Conservation (phyloP, 2,329 filamentous ascomycete species). For the Monosporascus sp. region DNA sequence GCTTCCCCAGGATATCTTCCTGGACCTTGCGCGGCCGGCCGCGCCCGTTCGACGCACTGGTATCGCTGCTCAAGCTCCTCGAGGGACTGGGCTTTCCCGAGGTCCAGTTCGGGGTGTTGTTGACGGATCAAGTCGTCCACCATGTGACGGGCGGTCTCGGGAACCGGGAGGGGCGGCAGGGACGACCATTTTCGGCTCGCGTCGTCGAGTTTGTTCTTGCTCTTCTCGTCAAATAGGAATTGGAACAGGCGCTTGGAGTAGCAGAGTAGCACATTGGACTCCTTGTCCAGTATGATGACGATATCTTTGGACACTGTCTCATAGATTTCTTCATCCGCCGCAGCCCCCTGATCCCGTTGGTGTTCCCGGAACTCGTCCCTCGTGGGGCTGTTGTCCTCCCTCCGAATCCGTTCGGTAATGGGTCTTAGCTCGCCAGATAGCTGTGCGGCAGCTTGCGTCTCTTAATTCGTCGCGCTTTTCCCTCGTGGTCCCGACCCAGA, state of each 20-base stretch:
- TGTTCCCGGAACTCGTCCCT: slow-evolving; percentile 5
- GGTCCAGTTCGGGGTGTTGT: slow-evolving; percentile 4
- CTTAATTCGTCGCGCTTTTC: slow-evolving; percentile 3
- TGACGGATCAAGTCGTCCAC: slow-evolving; percentile 6
- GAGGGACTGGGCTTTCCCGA: slow-evolving; percentile 3
- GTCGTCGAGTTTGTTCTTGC: slow-evolving; percentile 1
- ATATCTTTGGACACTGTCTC: slow-evolving; percentile 1
- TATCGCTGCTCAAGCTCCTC: slow-evolving; percentile 6
- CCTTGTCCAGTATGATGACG: slow-evolving; percentile 5
- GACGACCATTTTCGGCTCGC: slow-evolving; percentile 3
- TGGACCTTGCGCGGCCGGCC: not conserved
- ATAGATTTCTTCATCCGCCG: slow-evolving; percentile 1
- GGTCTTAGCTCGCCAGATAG: slow-evolving; percentile 1
- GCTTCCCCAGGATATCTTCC: not conserved
- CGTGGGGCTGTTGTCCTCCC: slow-evolving; percentile 1
- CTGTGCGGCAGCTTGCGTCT: not conserved
- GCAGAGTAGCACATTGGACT: slow-evolving; percentile 1
- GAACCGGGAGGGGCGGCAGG: slow-evolving; percentile 1
- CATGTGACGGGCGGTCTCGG: slow-evolving; percentile 3
- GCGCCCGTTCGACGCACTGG: slow-evolving; percentile 5
- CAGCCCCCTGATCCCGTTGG: slow-evolving; percentile 2
- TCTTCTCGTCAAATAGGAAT: slow-evolving; percentile 1
- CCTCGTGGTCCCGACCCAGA: slow-evolving; percentile 7
- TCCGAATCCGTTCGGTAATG: slow-evolving; percentile 3
- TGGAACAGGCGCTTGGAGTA: slow-evolving; percentile 1